These are phyloP conservation scores for Pythium brachiatum DNA, from an alignment of 352 stramenopile genomes.

Conservation along the genomic window DNA sequence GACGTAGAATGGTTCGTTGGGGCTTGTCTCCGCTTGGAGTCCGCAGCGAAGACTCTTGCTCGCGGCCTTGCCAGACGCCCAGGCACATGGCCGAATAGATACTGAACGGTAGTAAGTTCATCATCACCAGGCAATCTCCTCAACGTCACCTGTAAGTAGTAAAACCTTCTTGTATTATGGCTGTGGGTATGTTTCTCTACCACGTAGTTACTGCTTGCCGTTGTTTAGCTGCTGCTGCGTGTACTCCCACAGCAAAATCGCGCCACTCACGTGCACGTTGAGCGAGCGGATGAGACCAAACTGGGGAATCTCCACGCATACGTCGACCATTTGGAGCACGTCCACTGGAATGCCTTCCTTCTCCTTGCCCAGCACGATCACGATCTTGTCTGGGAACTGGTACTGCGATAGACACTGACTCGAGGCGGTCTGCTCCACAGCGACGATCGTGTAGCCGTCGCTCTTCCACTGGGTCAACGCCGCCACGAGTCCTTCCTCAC, in stretches of 20 bases:
- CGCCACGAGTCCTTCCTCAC: conserved; percentile 31
- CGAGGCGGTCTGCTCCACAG: conserved; percentile 93
- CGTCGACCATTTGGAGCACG: conserved; percentile 93
- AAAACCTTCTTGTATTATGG: too few species aligned
- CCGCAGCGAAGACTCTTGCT: background rate
- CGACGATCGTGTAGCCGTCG: conserved; percentile 91
- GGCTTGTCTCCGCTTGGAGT: background rate
- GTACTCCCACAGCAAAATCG: conserved; percentile 96
- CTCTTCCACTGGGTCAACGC: conserved; percentile 66
- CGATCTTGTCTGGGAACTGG: conserved; percentile 86
- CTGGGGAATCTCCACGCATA: conserved; percentile 97
- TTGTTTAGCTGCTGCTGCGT: conserved; percentile 78
- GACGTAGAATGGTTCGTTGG: conserved; percentile 6
- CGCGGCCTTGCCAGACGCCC: background rate
- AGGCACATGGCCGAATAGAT: too few species aligned
- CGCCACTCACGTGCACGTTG: conserved; percentile 97
- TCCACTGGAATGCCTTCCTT: conserved; percentile 96
- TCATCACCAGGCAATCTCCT: too few species aligned
- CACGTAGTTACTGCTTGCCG: conserved; percentile 7
- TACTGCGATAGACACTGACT: conserved; percentile 85
- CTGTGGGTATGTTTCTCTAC: too few species aligned
- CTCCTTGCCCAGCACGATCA: conserved; percentile 96
- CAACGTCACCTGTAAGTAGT: too few species aligned
- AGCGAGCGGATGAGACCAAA: conserved; percentile 95
- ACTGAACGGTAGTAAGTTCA: too few species aligned